A percentile compares a stretch with the other conserved stretches of the same genome.
Evolutionary conservation across 441 rosid genomes (phyloP).

Genomic region (Kokia cookei): DNA sequence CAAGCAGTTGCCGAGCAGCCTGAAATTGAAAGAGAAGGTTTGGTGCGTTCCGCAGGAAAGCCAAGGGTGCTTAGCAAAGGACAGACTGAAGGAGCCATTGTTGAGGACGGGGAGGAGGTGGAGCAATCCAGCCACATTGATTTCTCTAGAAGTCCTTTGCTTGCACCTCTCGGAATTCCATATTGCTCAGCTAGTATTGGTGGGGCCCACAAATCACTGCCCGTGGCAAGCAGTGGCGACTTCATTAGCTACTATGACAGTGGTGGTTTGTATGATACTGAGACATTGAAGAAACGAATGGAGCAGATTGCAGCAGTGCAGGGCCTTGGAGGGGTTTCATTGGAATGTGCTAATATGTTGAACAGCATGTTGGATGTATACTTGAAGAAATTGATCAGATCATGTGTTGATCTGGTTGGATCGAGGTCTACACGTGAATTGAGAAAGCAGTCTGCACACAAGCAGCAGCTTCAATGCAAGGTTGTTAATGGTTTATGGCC

Average conservation of each 20-base stretch:
- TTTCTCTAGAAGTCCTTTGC: constrained; percentile 41
- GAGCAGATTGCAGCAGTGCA: constrained; percentile 66
- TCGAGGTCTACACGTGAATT: constrained; percentile 40
- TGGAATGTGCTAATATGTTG: constrained; percentile 64
- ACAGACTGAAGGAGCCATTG: constrained; percentile 21
- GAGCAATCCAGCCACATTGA: constrained; percentile 33
- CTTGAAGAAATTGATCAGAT: constrained; percentile 70
- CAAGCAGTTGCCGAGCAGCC: constrained; percentile 46
- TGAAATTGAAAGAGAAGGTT: constrained; percentile 41
- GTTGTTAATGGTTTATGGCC: constrained; percentile 52
- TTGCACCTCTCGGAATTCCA: constrained; percentile 78
- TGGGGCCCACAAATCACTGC: constrained; percentile 49
- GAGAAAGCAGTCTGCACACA: constrained; percentile 38
- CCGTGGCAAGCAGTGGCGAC: constrained; percentile 28
- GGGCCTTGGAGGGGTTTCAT: constrained; percentile 75
- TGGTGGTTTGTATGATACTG: constrained; percentile 57
- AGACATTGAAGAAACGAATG: constrained; percentile 69
- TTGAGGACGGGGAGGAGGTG: constrained; percentile 53
- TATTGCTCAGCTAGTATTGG: constrained; percentile 59
- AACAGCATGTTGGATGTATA: constrained; percentile 66
- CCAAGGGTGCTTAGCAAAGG: constrained; percentile 31
- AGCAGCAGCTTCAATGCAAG: constrained; percentile 53
- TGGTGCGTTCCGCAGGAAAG: constrained; percentile 25
- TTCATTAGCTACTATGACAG: constrained; percentile 45
- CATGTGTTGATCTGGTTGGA: constrained; percentile 58